Evolutionary conservation across 2,329 filamentous ascomycete species (phyloP).

Genomic region (Colletotrichum paranaense): DNA sequence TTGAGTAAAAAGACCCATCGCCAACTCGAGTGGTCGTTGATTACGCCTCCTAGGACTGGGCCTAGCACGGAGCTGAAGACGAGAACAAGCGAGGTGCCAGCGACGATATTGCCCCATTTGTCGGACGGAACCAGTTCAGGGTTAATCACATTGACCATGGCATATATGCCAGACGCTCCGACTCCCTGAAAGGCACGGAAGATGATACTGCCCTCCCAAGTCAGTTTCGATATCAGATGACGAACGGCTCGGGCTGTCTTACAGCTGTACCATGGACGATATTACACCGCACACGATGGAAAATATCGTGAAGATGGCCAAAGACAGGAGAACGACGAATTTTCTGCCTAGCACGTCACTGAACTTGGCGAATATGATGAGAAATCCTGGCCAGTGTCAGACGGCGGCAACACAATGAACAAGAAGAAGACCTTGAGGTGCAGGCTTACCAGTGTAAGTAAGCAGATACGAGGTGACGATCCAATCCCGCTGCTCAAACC

Average conservation of each 20-base stretch:
- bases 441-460: slow-evolving; percentile 54
- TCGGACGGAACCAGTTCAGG: slow-evolving; percentile 49
- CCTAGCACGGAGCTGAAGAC: slow-evolving; percentile 55
- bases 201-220: slow-evolving; percentile 42
- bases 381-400: slow-evolving; percentile 45
- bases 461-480: slow-evolving; percentile 60
- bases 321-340: slow-evolving; percentile 45
- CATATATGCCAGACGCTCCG: slow-evolving; percentile 58
- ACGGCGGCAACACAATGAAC: not conserved
- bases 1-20: slow-evolving; percentile 61
- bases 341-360: slow-evolving; percentile 57
- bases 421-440: not conserved
- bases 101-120: slow-evolving; percentile 45
- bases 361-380: slow-evolving; percentile 55
- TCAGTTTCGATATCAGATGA: not conserved
- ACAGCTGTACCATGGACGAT: slow-evolving; percentile 46
- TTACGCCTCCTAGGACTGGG: slow-evolving; percentile 55
- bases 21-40: slow-evolving; percentile 53
- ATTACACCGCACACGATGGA: slow-evolving; percentile 53
- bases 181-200: slow-evolving; percentile 55
- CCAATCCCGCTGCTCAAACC: slow-evolving; percentile 52
- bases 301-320: slow-evolving; percentile 53
- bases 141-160: slow-evolving; percentile 50
- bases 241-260: slow-evolving; percentile 3
- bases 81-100: slow-evolving; percentile 50